Evolutionary conservation across 441 rosid genomes (phyloP).

Genomic region (Euphorbia schlechtendalii): DNA sequence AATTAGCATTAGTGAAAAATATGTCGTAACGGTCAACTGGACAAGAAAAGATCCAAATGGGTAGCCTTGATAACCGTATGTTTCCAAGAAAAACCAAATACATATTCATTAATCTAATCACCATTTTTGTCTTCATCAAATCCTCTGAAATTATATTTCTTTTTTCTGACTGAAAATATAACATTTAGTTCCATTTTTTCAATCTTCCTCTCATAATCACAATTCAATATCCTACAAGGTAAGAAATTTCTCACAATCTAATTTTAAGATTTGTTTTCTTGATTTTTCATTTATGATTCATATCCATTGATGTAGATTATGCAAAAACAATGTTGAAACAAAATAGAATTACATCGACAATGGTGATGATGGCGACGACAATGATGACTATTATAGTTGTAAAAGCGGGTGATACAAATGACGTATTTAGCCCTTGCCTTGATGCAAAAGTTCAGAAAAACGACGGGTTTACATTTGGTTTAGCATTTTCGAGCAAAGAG

Average conservation of each 20-base stretch:
- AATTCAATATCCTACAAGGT: neutral
- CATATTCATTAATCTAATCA: neutral
- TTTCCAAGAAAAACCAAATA: neutral
- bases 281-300: neutral
- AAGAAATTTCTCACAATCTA: neutral
- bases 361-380: slow-evolving; percentile 16
- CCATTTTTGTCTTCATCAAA: too few relatives aligned
- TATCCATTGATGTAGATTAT: slow-evolving; percentile 13
- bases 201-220: neutral
- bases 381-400: slow-evolving; percentile 20
- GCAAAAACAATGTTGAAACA: slow-evolving; percentile 15
- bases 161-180: neutral
- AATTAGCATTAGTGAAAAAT: too few relatives aligned
- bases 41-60: slow-evolving; percentile 43
- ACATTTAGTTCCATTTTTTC: neutral
- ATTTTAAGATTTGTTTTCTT: neutral
- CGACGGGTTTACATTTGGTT: slow-evolving; percentile 79
- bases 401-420: slow-evolving; percentile 47
- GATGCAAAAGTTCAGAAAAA: slow-evolving; percentile 54
- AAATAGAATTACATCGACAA: slow-evolving; percentile 1
- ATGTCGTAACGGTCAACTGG: too few relatives aligned
- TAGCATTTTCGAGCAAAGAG: slow-evolving; percentile 60
- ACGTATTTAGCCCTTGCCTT: slow-evolving; percentile 54
- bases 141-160: too few relatives aligned
- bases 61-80: slow-evolving; percentile 39